These are phyloP conservation scores for Ceratobasidium sp. DNA, from an alignment of 1,284 basidiomycete species.

Conservation along the genomic window DNA sequence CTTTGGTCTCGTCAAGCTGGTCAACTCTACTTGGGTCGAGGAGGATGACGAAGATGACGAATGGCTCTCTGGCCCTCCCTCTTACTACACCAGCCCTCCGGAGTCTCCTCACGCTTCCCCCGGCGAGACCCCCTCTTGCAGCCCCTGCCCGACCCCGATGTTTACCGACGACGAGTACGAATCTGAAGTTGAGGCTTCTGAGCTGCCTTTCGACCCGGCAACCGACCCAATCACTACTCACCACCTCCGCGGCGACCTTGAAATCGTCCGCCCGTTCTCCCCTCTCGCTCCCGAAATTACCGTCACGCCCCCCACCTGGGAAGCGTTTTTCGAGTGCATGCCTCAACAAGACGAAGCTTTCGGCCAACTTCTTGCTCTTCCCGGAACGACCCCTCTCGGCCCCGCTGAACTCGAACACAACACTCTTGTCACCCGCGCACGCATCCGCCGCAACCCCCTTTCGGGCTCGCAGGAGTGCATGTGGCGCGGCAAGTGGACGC, in stretches of 20 bases:
- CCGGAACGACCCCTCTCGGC: slow-evolving; percentile 33
- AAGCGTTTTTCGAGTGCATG: slow-evolving; percentile 37
- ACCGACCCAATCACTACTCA: slow-evolving; percentile 37
- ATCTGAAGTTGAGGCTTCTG: neutral
- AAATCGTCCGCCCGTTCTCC: slow-evolving; percentile 35
- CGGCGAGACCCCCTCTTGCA: slow-evolving; percentile 4
- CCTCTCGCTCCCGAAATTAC: slow-evolving; percentile 32
- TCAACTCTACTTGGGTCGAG: slow-evolving; percentile 17
- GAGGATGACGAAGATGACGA: slow-evolving; percentile 40
- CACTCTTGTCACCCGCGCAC: slow-evolving; percentile 23
- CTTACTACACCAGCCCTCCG: slow-evolving; percentile 38
- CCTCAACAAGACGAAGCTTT: slow-evolving; percentile 39
- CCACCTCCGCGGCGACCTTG: slow-evolving; percentile 35
- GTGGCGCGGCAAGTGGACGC: slow-evolving; percentile 35
- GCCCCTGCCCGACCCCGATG: slow-evolving; percentile 20
- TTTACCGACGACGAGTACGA: slow-evolving; percentile 40
- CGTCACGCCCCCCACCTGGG: slow-evolving; percentile 35
- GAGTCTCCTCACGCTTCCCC: slow-evolving; percentile 18
- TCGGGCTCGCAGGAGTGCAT: slow-evolving; percentile 38
- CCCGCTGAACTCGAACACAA: slow-evolving; percentile 40
- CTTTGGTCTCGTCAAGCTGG: slow-evolving; percentile 28
- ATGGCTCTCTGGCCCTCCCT: slow-evolving; percentile 37
- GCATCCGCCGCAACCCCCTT: slow-evolving; percentile 34
- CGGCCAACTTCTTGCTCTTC: slow-evolving; percentile 33
- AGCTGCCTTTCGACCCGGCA: slow-evolving; percentile 12